Base-by-base conservation (phyloP, 495 filamentous ascomycete species). In the Neurospora terricola region DNA sequence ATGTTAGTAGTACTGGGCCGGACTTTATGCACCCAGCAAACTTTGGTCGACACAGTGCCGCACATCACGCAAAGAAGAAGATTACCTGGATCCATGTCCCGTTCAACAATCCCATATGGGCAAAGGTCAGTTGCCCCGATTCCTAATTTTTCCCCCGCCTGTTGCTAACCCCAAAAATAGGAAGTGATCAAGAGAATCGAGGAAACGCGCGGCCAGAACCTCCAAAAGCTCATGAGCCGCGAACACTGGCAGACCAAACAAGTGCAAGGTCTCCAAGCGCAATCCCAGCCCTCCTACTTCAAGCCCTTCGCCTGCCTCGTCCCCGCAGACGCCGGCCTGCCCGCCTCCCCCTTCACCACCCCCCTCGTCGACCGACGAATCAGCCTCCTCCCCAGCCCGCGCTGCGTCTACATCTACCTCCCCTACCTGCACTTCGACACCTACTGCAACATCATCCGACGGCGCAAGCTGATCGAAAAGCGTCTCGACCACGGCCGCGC, bases 81-180 rank as follows among this genome's bases (percentile, higher is more conserved):
- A 85, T 91, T 42, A 84, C 88, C 71, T 92, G 90, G 90, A 87
- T 91, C 43, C 90, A 92, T 76, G 78, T 91, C 37, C 89, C 89
- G 0, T 91, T 87, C 73, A 91, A 87, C 5, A 89, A 91, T 78
- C 86, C 90, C 3, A 84, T 85, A 8, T 92, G 90, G 90, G 90
- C 91, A 14, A 88, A 87, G 77, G 85, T 86, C 76, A 71, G 34
- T 76, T 54, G 9, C 3, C 43, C 21, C n/a, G n/a, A 74, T 34
- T 34, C 34, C 34, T 34, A 34, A 34, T 34, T 76, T 73, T 6
- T 75, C 75, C 5, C 77, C 75, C 38, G 69, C 76, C n/a, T 30
- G 77, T 42, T 72, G 78, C 74, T 82, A 77, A 74, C 79, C 77
- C 2, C 70, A 54, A 5, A 5, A 3, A 11, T 37, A 82, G 80